A percentile compares a stretch with the other conserved stretches of the same genome.
phyloP scores from a whole-genome alignment of 768 basidiomycete genomes.

The Austroboletus festivus region DNA sequence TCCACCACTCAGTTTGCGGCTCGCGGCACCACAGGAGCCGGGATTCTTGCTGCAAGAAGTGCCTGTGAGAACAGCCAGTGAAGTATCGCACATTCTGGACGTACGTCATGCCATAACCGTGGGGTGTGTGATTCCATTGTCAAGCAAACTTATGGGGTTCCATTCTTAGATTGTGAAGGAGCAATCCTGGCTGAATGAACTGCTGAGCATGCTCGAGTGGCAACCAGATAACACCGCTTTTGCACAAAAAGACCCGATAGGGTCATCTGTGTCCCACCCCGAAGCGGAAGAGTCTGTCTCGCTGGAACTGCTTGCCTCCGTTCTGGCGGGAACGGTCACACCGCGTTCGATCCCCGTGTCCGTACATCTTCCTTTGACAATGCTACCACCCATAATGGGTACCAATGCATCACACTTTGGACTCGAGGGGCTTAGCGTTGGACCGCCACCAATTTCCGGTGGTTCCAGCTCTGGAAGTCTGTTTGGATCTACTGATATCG shows the following conservation, averaged over 20 bases:
- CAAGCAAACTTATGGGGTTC: neutral
- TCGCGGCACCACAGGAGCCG: slow-evolving; percentile 69
- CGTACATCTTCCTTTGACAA: slow-evolving; percentile 51
- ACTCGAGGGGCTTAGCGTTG: slow-evolving; percentile 26
- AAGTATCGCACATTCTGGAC: slow-evolving; percentile 75
- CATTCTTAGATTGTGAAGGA: slow-evolving; percentile 54
- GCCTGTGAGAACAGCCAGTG: slow-evolving; percentile 67
- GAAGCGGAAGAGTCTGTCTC: slow-evolving; percentile 37
- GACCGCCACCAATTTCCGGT: slow-evolving; percentile 18
- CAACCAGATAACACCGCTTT: slow-evolving; percentile 38
- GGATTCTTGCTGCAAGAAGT: slow-evolving; percentile 71
- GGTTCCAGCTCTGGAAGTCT: slow-evolving; percentile 27
- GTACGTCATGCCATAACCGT: slow-evolving; percentile 33
- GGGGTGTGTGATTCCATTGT: neutral
- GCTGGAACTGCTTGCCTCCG: slow-evolving; percentile 57
- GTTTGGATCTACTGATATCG: slow-evolving; percentile 31
- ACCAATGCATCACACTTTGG: slow-evolving; percentile 25
- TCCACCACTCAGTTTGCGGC: slow-evolving; percentile 65
- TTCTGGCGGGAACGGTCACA: slow-evolving; percentile 53
- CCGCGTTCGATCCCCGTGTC: slow-evolving; percentile 61
- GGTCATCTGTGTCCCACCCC: slow-evolving; percentile 11
- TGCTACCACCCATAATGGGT: slow-evolving; percentile 21
- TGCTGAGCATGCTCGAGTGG: slow-evolving; percentile 62
- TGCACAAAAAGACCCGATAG: slow-evolving; percentile 4
- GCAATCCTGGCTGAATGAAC: slow-evolving; percentile 82